Evolutionary conservation across 176 grass and related monocot genomes (phyloP), one percentile per base, ranked within the genome.

Genomic region (Triticum timopheevii): DNA sequence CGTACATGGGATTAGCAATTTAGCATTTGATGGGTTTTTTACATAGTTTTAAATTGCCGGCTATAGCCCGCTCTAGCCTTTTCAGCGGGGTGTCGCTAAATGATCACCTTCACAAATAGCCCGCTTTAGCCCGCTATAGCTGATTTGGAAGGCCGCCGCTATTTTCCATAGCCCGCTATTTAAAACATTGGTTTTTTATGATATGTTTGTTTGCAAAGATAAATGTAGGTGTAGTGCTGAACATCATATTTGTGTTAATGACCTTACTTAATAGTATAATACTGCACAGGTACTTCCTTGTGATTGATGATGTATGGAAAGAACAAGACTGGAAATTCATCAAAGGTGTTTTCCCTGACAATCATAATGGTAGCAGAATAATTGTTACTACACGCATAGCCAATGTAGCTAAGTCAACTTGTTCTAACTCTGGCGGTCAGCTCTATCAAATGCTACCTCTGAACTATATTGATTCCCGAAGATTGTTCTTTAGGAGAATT

Each of bases 401-500:
- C 45, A 31, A 20, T 1, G 27, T 76, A 49, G 73, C 73, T 6
- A 76, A 76, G 15, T 76, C 45, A 54, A 54, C 45, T 76, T 54
- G 73, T 76, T 76, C 73, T 33, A 28, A 76, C 13, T 15, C 25
- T 10, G 42, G 73, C 30, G 73, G 30, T 33, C 73, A 76, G 52
- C 16, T 54, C 12, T 54, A 52, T 54, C 25, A 76, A 33, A 76
- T 76, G 73, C 25, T 47, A 76, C 45, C 73, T 17, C 73, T 76
- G 19, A 30, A 76, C 52, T 47, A 76, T 33, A 28, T 47, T 76
- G 44, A 76, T 31, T 76, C 73, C 0, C 45, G 45, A 12, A 76
- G 45, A 76, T 54, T 76, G 73, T 76, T 76, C 45, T 76, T 76
- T 54, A 5, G 19, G 25, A 76, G 73, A 22, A 76, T 31, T 54